Evolutionary conservation across 2,329 filamentous ascomycete genomes (phyloP), one percentile per base, ranked within the genome.

Genomic region (Exophiala viscosa): DNA sequence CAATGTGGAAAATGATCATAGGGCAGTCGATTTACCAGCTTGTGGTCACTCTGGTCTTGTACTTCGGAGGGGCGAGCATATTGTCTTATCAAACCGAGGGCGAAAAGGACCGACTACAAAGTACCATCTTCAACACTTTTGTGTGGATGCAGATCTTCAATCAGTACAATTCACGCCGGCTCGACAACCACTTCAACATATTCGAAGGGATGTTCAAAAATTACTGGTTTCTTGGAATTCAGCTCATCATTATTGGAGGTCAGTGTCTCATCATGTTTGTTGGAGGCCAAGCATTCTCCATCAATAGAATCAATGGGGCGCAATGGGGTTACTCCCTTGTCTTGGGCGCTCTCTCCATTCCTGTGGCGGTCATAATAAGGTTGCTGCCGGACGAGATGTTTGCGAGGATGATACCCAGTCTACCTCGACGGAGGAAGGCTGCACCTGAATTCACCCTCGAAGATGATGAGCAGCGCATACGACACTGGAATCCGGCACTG

Each of bases 101-200:
- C 52, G 61, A 76, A 44, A 67, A 71, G 39, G 67, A 69, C 17
- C 68, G 79, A 59, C 70, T 84, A 32, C 73, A 81, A 57, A 84
- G 83, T 1, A 73, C 85, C 52, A 78, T 87, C 42, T 87, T 87
- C 72, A 87, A 87, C 67, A 82, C 79, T 0, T 87, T 85, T 61
- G 84, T 87, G 2, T 87, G 83, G 83, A 82, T 87, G 76, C 84
- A 87, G 62, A 85, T 87, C 56, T 87, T 86, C 72, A 86, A 86
- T 66, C 77, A 84, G 66, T 79, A 84, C 70, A 86, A 85, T 68
- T 83, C 81, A 64, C 76, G 82, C 28, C 80, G 81, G 35, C 71
- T 84, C 0, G 82, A 84, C 62, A 84, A 84, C 67, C 76, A 77
- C 54, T 76, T 84, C 69, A 84, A 84, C 60, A 76, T 84, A 36